Base-by-base conservation (phyloP, 2,329 filamentous ascomycete species). In the Calonectria honghensis region DNA sequence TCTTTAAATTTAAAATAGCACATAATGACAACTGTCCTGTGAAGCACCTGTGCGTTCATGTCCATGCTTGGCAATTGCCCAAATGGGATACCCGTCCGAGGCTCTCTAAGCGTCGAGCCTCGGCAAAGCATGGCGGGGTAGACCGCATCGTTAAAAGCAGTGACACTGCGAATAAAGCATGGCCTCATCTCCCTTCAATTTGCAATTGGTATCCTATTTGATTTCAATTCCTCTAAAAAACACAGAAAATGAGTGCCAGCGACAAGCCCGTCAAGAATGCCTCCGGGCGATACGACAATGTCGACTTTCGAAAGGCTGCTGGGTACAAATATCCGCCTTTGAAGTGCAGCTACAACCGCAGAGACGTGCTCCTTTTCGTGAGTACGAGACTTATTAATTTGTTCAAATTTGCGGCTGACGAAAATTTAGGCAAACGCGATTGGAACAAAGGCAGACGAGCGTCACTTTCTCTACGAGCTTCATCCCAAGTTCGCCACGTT, bases 381-480 rank as follows among this genome's bases (percentile, higher is more conserved):
- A 67, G 75, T 76, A 6, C 48, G 3, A 20, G 24, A 10, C 24
- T 3, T 3, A 6, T 16, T 29, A 2, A 29, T 20, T 18, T 20
- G 16, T 2, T 31, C 16, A 41, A 29, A 29, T 29, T 0, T 10
- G 24, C 0, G 9, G 37, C 61, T 64, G 35, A 61, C 37, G n/a
- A 27, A 31, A 31, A 64, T 6, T 4, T 2, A 85, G 84, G 84
- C 85, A n/a, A 85, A 84, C 63, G 84, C 85, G 29, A 87, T 87
- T 74, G 84, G 85, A 14, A 80, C 79, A 39, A 81, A 83, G 67
- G 82, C 82, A 31, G 82, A 86, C 63, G 86, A 88, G 72, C 81
- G 84, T 6, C 87, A 88, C 73, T 86, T 87, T 73, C 81, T 86
- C 27, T 87, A 87, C 77, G 87, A 89, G 68, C 82, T 86, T 2